A percentile compares a stretch with the other conserved stretches of the same genome.
These are phyloP conservation scores for Penicillium waksmanii DNA, from an alignment of 495 filamentous ascomycete species.

Conservation along the genomic window DNA sequence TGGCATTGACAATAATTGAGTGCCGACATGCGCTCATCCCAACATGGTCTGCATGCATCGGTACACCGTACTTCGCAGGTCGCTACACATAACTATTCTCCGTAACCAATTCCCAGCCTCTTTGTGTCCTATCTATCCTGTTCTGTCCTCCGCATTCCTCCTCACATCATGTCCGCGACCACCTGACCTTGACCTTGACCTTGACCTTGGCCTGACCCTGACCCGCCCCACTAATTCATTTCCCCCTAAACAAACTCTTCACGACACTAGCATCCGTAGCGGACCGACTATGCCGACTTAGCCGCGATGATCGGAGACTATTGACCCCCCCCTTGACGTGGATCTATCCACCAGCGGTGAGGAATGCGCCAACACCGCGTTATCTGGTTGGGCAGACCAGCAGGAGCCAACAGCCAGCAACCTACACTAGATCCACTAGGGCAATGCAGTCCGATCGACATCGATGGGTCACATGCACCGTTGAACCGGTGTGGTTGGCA, in stretches of 20 bases:
- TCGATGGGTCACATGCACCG: slow-evolving; percentile 31
- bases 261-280: slow-evolving; percentile 19
- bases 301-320: slow-evolving; percentile 31
- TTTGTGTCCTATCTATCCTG: not conserved
- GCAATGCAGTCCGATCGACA: slow-evolving; percentile 21
- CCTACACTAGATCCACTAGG: not conserved
- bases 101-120: not conserved
- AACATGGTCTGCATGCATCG: not conserved
- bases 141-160: not conserved
- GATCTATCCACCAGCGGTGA: slow-evolving; percentile 33
- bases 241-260: slow-evolving; percentile 19
- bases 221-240: not conserved
- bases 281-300: slow-evolving; percentile 30
- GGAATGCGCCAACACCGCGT: not conserved
- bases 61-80: not conserved
- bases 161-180: not conserved
- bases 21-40: slow-evolving; percentile 2
- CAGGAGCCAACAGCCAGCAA: not conserved
- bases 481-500: slow-evolving; percentile 14
- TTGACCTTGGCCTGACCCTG: no score
- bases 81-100: not conserved
- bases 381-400: not conserved
- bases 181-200: not conserved
- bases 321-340: slow-evolving; percentile 19
- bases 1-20: slow-evolving; percentile 9